These are phyloP conservation scores for Bimuria novae-zelandiae DNA, from an alignment of 2,329 filamentous ascomycete genomes.

Conservation along the genomic window DNA sequence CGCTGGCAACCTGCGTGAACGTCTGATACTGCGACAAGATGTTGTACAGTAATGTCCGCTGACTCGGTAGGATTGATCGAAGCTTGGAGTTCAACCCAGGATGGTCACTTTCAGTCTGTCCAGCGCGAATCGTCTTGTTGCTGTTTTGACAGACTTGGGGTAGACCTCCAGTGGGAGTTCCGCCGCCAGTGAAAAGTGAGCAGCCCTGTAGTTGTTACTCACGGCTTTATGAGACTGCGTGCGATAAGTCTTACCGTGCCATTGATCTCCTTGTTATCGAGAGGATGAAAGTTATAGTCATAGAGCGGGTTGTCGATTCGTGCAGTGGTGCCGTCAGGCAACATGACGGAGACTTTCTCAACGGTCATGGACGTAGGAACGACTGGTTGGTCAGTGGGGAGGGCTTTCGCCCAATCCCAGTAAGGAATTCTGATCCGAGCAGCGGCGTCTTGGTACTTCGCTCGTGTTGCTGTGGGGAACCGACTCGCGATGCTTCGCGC, in stretches of 20 bases:
- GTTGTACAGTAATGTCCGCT: conserved; percentile 17
- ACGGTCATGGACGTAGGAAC: conserved; percentile 43
- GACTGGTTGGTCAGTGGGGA: conserved; percentile 24
- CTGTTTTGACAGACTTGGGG: conserved; percentile 45
- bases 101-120: conserved; percentile 9
- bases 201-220: conserved; percentile 8
- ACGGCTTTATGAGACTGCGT: neutral
- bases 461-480: conserved; percentile 8
- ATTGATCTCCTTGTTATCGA: conserved; percentile 53
- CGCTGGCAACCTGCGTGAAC: conserved; percentile 12
- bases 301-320: conserved; percentile 25
- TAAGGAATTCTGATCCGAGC: conserved; percentile 23
- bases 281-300: conserved; percentile 22
- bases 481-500: conserved; percentile 14
- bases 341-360: conserved; percentile 24
- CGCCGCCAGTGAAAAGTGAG: neutral
- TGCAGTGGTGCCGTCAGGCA: conserved; percentile 12
- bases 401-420: conserved; percentile 26
- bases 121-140: conserved; percentile 45
- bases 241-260: conserved; percentile 46
- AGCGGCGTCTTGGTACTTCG: conserved; percentile 19
- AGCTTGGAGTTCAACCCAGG: conserved; percentile 6
- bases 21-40: conserved; percentile 20
- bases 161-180: conserved; percentile 62
- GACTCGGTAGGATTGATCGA: neutral